Evolutionary conservation across 2,329 filamentous ascomycete species (phyloP).

Genomic region (Akanthomyces uredinophilus): DNA sequence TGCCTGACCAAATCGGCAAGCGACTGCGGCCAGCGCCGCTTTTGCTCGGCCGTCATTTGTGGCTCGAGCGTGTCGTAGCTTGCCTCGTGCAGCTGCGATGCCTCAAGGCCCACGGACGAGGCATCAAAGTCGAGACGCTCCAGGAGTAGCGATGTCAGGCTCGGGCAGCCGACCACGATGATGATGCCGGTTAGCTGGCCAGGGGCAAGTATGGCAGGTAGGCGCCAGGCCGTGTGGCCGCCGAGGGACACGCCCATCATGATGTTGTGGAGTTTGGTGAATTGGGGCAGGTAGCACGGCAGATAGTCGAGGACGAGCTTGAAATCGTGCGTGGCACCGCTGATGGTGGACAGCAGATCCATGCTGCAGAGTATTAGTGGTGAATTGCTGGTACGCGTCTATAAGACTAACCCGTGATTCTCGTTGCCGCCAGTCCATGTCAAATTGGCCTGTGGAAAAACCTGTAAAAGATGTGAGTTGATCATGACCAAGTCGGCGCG

Average conservation of each 20-base stretch:
- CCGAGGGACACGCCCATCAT: constrained; percentile 11
- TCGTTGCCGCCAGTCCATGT: constrained; percentile 3
- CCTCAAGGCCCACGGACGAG: constrained; percentile 14
- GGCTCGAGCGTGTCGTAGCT: not conserved
- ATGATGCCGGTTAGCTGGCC: not conserved
- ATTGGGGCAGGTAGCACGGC: constrained; percentile 3
- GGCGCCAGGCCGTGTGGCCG: constrained; percentile 10
- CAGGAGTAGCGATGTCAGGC: constrained; percentile 3
- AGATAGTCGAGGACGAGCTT: constrained; percentile 6
- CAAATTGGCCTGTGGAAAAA: not conserved
- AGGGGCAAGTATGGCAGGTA: not conserved
- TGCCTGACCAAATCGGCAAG: not conserved
- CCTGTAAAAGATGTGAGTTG: not conserved
- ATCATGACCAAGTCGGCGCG: too few species aligned
- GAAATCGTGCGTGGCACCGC: not conserved
- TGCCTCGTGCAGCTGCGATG: not conserved
- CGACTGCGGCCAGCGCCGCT: constrained; percentile 2
- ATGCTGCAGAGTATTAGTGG: not conserved
- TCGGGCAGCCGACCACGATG: constrained; percentile 9
- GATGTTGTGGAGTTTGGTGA: not conserved
- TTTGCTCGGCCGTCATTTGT: constrained; percentile 1
- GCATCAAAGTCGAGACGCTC: constrained; percentile 12
- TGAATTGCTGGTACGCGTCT: not conserved
- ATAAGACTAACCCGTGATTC: constrained; percentile 2
- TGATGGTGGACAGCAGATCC: constrained; percentile 4